These are phyloP conservation scores for Arthrobotrys sinensis DNA, from an alignment of 2,329 filamentous ascomycete genomes.

Conservation along the genomic window DNA sequence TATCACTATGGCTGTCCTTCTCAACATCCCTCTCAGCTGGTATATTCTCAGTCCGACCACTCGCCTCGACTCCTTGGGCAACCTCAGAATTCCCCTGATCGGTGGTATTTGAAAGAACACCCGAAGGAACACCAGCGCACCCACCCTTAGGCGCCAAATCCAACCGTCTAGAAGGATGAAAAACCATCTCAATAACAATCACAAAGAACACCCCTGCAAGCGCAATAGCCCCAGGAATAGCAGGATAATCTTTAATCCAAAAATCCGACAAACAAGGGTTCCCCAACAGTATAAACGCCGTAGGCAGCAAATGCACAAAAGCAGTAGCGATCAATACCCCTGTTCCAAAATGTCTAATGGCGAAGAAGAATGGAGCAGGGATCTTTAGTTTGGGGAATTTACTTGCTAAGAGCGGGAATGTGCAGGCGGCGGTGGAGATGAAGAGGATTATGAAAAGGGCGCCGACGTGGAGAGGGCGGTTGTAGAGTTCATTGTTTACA, in stretches of 20 bases:
- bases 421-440: conserved; percentile 72
- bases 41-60: neutral
- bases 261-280: conserved; percentile 74
- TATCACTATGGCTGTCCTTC: conserved; percentile 61
- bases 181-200: conserved; percentile 73
- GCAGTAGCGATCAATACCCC: conserved; percentile 87
- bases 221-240: conserved; percentile 71
- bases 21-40: conserved; percentile 63
- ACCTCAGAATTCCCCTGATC: neutral
- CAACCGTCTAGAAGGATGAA: conserved; percentile 64
- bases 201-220: conserved; percentile 69
- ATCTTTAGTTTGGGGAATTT: conserved; percentile 73
- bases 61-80: neutral
- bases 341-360: conserved; percentile 82
- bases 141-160: neutral
- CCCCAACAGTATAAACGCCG: conserved; percentile 77
- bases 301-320: conserved; percentile 82
- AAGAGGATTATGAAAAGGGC: conserved; percentile 62
- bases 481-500: neutral
- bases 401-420: conserved; percentile 77
- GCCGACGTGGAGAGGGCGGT: conserved; percentile 13
- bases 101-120: neutral
- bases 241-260: conserved; percentile 69
- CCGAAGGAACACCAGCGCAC: neutral
- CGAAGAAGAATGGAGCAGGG: conserved; percentile 76